Percentiles rank a stretch among this genome's conserved stretches.
These are phyloP conservation scores for Pythium oligandrum DNA, from an alignment of 352 stramenopile species.

Conservation along the genomic window DNA sequence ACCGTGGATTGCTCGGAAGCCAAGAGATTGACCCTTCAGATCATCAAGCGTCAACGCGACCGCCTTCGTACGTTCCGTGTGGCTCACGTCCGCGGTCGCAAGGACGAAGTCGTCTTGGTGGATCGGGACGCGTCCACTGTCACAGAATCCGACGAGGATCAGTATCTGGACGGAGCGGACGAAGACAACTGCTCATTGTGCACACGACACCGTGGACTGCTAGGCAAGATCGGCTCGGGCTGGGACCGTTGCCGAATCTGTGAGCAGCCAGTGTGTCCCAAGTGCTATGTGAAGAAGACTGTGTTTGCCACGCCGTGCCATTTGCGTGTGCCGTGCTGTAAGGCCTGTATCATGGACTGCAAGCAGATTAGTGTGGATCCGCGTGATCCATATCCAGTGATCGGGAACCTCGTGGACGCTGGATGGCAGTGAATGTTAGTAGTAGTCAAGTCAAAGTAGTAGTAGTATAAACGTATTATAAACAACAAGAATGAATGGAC, in stretches of 20 bases:
- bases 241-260: slow-evolving; percentile 36
- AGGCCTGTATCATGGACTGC: slow-evolving; percentile 35
- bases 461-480: no score
- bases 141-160: slow-evolving; percentile 2
- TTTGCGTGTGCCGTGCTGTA: slow-evolving; percentile 43
- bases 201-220: slow-evolving; percentile 14
- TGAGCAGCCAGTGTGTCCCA: slow-evolving; percentile 29
- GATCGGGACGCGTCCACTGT: slow-evolving; percentile 3
- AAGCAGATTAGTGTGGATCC: slow-evolving; percentile 34
- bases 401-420: no score
- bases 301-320: slow-evolving; percentile 31
- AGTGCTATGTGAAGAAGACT: slow-evolving; percentile 42
- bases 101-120: slow-evolving; percentile 1
- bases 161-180: background rate
- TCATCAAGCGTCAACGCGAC: slow-evolving; percentile 8
- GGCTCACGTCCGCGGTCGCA: background rate
- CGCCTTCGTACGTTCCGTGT: slow-evolving; percentile 3
- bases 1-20: slow-evolving; percentile 29
- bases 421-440: no score
- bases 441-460: no score
- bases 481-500: no score
- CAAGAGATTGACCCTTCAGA: slow-evolving; percentile 37
- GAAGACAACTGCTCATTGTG: slow-evolving; percentile 16
- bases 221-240: slow-evolving; percentile 10
- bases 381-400: slow-evolving; percentile 35